Evolutionary conservation across 2,329 filamentous ascomycete species (phyloP).

Genomic region (Coniochaeta ligniaria): DNA sequence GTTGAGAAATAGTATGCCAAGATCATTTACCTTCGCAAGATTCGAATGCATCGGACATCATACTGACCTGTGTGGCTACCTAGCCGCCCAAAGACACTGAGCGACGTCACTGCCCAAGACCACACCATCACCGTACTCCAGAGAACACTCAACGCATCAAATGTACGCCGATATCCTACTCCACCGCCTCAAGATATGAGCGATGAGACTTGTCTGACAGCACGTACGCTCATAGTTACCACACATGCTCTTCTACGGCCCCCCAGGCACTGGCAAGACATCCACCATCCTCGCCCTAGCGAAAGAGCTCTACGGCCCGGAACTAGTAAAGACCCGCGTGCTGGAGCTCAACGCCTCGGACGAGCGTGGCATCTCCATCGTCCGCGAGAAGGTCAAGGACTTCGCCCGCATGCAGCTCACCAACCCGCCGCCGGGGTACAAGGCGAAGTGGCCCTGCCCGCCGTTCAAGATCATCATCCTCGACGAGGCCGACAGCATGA

Average conservation of each 20-base stretch:
- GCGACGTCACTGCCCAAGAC: conserved; percentile 94
- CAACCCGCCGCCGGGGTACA: conserved; percentile 64
- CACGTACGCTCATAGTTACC: conserved; percentile 53
- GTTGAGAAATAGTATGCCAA: conserved; percentile 89
- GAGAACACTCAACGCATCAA: conserved; percentile 88
- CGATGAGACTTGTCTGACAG: neutral
- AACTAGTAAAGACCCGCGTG: conserved; percentile 88
- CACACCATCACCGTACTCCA: conserved; percentile 92
- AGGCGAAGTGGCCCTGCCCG: conserved; percentile 77
- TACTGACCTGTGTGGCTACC: conserved; percentile 17
- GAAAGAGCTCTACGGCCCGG: conserved; percentile 94
- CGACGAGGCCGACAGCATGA: conserved; percentile 98
- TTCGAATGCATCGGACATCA: neutral
- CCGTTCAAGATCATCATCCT: conserved; percentile 99
- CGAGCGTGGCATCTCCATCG: conserved; percentile 94
- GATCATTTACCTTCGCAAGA: neutral
- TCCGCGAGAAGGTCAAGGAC: conserved; percentile 96
- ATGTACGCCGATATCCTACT: conserved; percentile 43
- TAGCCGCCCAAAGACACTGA: conserved; percentile 87
- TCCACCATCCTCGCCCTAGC: conserved; percentile 95
- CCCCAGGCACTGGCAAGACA: conserved; percentile 95
- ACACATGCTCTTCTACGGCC: conserved; percentile 99
- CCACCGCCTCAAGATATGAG: neutral
- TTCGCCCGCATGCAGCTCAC: conserved; percentile 94
- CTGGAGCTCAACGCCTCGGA: conserved; percentile 98